phyloP scores from a whole-genome alignment of 129 eudicot species.

The Pseudognaphalium luteoalbum region DNA sequence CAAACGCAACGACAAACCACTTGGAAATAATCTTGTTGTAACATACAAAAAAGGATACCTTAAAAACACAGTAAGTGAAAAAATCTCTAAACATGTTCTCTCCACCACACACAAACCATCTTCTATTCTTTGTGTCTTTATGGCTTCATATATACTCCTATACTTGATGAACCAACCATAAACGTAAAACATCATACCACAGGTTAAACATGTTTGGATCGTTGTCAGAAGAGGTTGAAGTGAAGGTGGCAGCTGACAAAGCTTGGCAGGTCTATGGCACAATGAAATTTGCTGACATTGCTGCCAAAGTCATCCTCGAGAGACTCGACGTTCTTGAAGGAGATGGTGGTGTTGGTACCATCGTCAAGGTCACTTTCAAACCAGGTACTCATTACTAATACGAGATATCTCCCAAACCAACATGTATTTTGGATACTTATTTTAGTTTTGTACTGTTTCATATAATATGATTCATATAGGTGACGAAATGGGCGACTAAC shows the following conservation, averaged over 20 bases:
- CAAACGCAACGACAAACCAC: too few relatives aligned
- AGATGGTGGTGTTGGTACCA: slow-evolving; percentile 31
- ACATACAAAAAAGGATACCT: neutral
- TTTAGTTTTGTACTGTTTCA: neutral
- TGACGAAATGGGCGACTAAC: too few relatives aligned
- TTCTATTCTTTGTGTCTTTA: neutral
- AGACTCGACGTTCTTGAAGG: slow-evolving; percentile 26
- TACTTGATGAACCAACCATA: neutral
- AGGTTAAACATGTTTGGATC: slow-evolving; percentile 15
- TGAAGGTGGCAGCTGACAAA: slow-evolving; percentile 30
- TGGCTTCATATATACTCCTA: neutral
- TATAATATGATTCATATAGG: too few relatives aligned
- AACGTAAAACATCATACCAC: neutral
- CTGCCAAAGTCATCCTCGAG: slow-evolving; percentile 17
- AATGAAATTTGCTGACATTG: slow-evolving; percentile 13
- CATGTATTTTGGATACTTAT: neutral
- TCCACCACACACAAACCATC: slow-evolving; percentile 3
- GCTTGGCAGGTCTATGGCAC: slow-evolving; percentile 27
- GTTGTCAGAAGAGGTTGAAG: slow-evolving; percentile 27
- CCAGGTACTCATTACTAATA: slow-evolving; percentile 22
- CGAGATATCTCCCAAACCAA: neutral
- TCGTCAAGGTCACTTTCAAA: slow-evolving; percentile 22
- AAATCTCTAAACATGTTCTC: neutral
- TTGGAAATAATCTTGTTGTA: neutral
- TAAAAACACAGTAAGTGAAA: neutral